Evolutionary conservation across 257 asterid genomes (phyloP).

Genomic region (Salvia hispanica): DNA sequence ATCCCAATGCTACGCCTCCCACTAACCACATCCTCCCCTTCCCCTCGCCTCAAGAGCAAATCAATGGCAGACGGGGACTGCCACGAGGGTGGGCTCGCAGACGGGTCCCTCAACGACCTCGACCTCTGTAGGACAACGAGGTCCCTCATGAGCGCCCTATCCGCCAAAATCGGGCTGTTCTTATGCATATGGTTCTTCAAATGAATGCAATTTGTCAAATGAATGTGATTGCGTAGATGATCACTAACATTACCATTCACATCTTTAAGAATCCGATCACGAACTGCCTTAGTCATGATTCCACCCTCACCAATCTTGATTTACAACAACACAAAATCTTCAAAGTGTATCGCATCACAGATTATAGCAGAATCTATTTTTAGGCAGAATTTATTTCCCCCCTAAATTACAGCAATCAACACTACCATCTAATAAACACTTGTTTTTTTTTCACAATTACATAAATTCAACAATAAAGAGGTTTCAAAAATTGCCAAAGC

Average conservation of each 20-base stretch:
- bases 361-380: slow-evolving; percentile 19
- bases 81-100: slow-evolving; percentile 73
- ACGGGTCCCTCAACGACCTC: slow-evolving; percentile 87
- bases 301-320: slow-evolving; percentile 40
- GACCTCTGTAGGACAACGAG: slow-evolving; percentile 87
- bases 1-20: slow-evolving; percentile 58
- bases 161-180: slow-evolving; percentile 81
- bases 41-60: slow-evolving; percentile 46
- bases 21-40: slow-evolving; percentile 46
- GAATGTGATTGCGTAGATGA: slow-evolving; percentile 90
- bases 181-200: slow-evolving; percentile 95
- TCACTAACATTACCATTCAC: slow-evolving; percentile 78
- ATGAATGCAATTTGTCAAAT: slow-evolving; percentile 97
- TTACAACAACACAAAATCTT: slow-evolving; percentile 34
- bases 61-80: slow-evolving; percentile 43
- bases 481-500: no score
- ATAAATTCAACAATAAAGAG: no score
- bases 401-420: slow-evolving; percentile 15
- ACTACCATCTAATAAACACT: slow-evolving; percentile 7
- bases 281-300: slow-evolving; percentile 85
- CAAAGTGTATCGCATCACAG: slow-evolving; percentile 26
- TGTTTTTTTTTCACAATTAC: neutral
- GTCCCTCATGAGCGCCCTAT: slow-evolving; percentile 82
- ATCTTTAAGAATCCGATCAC: slow-evolving; percentile 89
- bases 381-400: slow-evolving; percentile 4